Base-by-base conservation (phyloP, 2,329 filamentous ascomycete genomes). In the Pseudopithomyces chartarum region DNA sequence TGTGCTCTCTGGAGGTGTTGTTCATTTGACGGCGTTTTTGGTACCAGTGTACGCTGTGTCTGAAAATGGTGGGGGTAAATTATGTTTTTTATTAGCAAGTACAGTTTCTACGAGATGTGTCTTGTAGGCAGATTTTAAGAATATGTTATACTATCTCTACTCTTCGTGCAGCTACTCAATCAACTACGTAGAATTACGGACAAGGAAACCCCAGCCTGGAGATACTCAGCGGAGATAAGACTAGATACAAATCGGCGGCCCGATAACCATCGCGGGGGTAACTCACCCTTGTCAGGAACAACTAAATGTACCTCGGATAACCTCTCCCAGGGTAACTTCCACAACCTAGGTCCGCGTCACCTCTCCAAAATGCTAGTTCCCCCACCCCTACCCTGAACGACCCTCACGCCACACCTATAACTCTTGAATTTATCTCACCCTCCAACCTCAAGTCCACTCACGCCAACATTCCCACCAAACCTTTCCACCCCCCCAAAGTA, bases 271-370 rank as follows among this genome's bases (percentile, higher is more conserved):
- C 5, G 50, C 50, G 50, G 40, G 52, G 34, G 34, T 38, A n/a
- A n/a, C 19, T 10, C 11, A 36, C 26, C 19, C 45, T 42, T 40
- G 47, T 34, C 29, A 19, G 15, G 20, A 46, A 51, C 7, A 19
- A n/a, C n/a, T n/a, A n/a, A n/a, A 11, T 17, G 12, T 46, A 51
- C 54, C 54, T 55, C 54, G 46, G 54, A 49, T 51, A 51, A 45
- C 36, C 17, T 46, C 36, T 51, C 11, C 32, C 54, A 50, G 38
- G 13, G 5, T 19, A 17, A 44, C 38, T 2, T 29, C 26, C 13
- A 33, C 15, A 23, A 17, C 23, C 23, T 55, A 45, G 36, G 23
- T 22, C 19, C 13, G 23, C 5, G 8, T 11, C 15, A 17, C 23
- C n/a, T 19, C 13, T 34, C 15, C 3, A 15, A 29, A 29, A 20